Base-by-base conservation (phyloP, 2,329 filamentous ascomycete genomes). In the Raffaelea albimanens region DNA sequence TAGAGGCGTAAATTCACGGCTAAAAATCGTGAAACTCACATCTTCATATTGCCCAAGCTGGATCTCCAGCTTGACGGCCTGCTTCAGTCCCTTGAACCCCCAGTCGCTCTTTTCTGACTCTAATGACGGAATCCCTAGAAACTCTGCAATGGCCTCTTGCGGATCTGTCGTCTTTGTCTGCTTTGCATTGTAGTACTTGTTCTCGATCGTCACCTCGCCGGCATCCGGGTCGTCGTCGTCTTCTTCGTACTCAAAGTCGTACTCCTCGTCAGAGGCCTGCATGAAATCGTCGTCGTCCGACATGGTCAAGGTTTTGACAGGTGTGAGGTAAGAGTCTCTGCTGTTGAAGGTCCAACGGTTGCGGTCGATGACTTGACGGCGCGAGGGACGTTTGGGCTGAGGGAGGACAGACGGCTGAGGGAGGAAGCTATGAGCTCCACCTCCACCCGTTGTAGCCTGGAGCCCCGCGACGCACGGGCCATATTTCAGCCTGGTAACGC, bases 101-200 rank as follows among this genome's bases (percentile, higher is more conserved):
- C 91, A 97, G 65, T 98, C 91, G 51, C 88, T 88, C 69, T 97
- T 98, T 63, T 95, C 88, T 46, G 82, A 69, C 65, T 98, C 91
- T 41, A 96, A 66, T 14, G 78, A 73, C 5, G 88, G 89, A 53
- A 98, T 84, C 29, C 81, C 85, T n/a, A 97, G 70, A 59, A 98
- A 98, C 63, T 97, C 91, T 33, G 83, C 80, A 48, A 98, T 85
- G 2, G 93, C 93, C 57, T 88, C 88, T 59, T 93, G 80, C 1
- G 91, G 89, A 49, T 90, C 88, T 53, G 83, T 83, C 40, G 75
- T 73, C 72, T 97, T 98, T 63, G 95, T 82, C 69, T 97, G 91
- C 69, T 98, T 98, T 40, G 93, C 93, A 67, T 96, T 97, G 76
- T 97, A 98, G 73, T 98, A 98, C 70, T 95, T 96, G 73, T 98